Base-by-base conservation (phyloP, 306 rosid genomes). In the Prunus campanulata region DNA sequence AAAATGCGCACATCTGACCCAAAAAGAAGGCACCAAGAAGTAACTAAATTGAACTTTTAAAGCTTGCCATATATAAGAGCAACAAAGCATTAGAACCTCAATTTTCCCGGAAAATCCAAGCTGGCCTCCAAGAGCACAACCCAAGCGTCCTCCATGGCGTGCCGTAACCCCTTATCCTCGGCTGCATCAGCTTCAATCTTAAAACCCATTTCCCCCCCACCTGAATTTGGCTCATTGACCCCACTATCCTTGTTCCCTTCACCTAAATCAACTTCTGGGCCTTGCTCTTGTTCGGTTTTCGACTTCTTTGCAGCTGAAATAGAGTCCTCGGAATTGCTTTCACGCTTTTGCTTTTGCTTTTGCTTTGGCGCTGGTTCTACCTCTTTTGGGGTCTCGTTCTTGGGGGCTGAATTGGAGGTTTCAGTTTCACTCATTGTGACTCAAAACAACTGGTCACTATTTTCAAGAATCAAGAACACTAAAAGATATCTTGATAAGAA, bases 101-200 rank as follows among this genome's bases (percentile, higher is more conserved):
- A 82, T 46, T 80, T 87, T 63, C 87, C 87, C 6, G 93, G 90
- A 77, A 56, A 83, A 84, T 85, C 91, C 73, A 79, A 74, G 79
- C 76, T 74, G 3, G 95, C 90, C 55, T 89, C 90, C 83, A 84
- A 81, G 51, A 88, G 93, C 76, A 91, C 80, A 12, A 89, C 91
- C 92, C 84, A 91, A 9, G 93, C 88, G 74, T 93, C 98, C 72
- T 93, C 98, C 98, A 93, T 93, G 11, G 87, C 72, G 29, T 85
- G 98, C 86, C 98, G 83, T 6, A 90, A 85, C 0, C 98, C 98
- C 77, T 93, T 93, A 81, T 91, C 96, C 67, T 93, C 97, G 3
- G 98, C 92, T 0, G 83, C 96, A 85, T 87, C 88, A 0, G 98
- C 97, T 79, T 93, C 96, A 56, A 93, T 91, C 60, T 75, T 87